These are phyloP conservation scores for Rostrohypoxylon terebratum DNA, from an alignment of 495 filamentous ascomycete genomes.

Conservation along the genomic window DNA sequence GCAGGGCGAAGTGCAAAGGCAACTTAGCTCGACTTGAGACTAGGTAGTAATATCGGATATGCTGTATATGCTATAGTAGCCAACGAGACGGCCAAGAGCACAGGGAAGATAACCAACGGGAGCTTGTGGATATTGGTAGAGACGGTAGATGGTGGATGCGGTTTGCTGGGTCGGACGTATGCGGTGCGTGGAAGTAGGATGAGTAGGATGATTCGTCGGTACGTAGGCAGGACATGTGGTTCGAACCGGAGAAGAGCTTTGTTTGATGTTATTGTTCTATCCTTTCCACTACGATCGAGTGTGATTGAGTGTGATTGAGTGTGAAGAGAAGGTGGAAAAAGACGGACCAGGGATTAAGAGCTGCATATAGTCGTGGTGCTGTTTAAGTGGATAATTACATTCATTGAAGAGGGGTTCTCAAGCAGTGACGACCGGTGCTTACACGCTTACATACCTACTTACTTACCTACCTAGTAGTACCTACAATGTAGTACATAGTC, in stretches of 20 bases:
- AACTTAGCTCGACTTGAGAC: constrained; percentile 12
- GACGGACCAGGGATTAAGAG: constrained; percentile 22
- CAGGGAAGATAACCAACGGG: constrained; percentile 28
- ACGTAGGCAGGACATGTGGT: constrained; percentile 35
- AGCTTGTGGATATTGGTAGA: constrained; percentile 28
- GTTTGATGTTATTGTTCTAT: constrained; percentile 22
- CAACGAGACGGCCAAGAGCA: constrained; percentile 15
- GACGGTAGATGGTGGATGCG: constrained; percentile 19
- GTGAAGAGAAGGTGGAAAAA: constrained; percentile 26
- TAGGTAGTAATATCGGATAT: constrained; percentile 30
- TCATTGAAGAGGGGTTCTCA: constrained; percentile 12
- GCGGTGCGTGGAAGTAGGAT: constrained; percentile 10
- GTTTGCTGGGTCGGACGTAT: constrained; percentile 25
- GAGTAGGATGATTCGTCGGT: constrained; percentile 35
- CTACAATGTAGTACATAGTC: no score
- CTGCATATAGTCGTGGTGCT: constrained; percentile 49
- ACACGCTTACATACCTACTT: background rate
- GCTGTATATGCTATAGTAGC: constrained; percentile 35
- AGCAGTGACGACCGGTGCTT: constrained; percentile 12
- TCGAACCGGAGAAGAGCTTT: constrained; percentile 33
- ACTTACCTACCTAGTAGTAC: background rate
- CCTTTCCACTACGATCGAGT: background rate
- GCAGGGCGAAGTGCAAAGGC: constrained; percentile 1
- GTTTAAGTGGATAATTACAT: constrained; percentile 43
- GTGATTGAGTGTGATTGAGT: constrained; percentile 5